phyloP scores from a whole-genome alignment of 2,329 filamentous ascomycete genomes.

The Ascochyta rabiei region DNA sequence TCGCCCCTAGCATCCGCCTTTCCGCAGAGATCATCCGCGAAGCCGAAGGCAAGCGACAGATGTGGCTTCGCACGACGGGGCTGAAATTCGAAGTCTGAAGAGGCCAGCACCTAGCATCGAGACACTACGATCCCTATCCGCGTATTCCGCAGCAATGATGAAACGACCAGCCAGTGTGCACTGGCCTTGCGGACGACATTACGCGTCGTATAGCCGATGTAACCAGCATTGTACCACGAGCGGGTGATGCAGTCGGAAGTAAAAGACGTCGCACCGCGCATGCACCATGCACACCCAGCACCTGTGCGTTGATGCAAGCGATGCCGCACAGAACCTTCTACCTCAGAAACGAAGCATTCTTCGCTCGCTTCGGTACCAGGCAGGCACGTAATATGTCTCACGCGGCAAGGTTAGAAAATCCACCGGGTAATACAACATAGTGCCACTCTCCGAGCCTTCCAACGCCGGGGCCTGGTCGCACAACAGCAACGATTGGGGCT shows the following conservation, averaged over 20 bases:
- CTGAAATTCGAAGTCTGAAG: constrained; percentile 46
- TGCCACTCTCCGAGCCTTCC: background rate
- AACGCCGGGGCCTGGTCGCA: background rate
- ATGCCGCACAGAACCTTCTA: constrained; percentile 5
- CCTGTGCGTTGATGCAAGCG: background rate
- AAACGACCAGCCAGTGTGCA: too few relatives aligned
- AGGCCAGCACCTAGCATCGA: background rate
- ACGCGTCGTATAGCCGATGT: background rate
- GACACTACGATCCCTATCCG: background rate
- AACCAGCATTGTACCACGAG: background rate
- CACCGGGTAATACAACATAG: constrained; percentile 10
- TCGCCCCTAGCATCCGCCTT: constrained; percentile 76
- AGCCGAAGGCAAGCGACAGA: constrained; percentile 71
- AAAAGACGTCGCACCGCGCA: background rate
- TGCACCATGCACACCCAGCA: background rate
- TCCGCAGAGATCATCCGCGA: constrained; percentile 83
- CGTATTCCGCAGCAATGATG: background rate
- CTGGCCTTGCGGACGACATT: background rate
- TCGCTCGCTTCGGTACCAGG: background rate
- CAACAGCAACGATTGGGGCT: background rate
- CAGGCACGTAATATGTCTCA: background rate
- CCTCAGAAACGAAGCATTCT: background rate
- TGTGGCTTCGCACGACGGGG: constrained; percentile 56
- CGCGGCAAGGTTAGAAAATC: background rate
- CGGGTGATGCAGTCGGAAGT: background rate